Conservation (phyloP, 257 asterid genomes). For the Petunia secreta region DNA sequence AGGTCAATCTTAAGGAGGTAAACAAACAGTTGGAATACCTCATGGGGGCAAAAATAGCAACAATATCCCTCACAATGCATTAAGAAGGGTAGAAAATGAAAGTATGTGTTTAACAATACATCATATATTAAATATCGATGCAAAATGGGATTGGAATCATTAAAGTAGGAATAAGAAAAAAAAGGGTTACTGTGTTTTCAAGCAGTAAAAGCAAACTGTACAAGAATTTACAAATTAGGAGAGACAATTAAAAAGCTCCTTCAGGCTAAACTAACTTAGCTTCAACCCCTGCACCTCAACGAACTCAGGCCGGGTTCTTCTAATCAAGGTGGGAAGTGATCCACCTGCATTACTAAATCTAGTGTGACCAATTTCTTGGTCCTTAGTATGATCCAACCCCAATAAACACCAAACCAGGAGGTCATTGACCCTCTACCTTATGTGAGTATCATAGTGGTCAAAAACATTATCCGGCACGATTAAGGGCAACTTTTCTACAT, state of each 20-base stretch:
- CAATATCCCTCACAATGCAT: too few relatives aligned
- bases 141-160: too few relatives aligned
- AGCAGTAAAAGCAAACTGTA: conserved; percentile 36
- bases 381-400: background rate
- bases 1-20: too few relatives aligned
- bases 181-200: background rate
- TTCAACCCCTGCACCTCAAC: conserved; percentile 26
- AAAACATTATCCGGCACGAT: conserved; percentile 76
- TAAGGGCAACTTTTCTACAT: conserved; percentile 82
- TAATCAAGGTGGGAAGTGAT: conserved; percentile 13
- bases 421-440: conserved; percentile 49
- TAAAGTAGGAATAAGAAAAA: background rate
- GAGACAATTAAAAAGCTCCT: conserved; percentile 23
- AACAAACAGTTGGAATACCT: too few relatives aligned
- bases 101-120: too few relatives aligned
- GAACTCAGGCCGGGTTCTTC: conserved; percentile 20
- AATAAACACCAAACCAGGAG: background rate
- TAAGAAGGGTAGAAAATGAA: too few relatives aligned
- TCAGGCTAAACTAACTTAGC: background rate
- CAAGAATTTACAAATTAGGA: conserved; percentile 35
- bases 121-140: too few relatives aligned
- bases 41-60: too few relatives aligned
- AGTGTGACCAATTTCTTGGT: conserved; percentile 12
- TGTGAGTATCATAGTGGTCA: conserved; percentile 73
- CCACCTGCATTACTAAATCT: conserved; percentile 30